A percentile compares a stretch with the other conserved stretches of the same genome.
phyloP scores from a whole-genome alignment of 352 stramenopile species.

The Pythium coloratum region DNA sequence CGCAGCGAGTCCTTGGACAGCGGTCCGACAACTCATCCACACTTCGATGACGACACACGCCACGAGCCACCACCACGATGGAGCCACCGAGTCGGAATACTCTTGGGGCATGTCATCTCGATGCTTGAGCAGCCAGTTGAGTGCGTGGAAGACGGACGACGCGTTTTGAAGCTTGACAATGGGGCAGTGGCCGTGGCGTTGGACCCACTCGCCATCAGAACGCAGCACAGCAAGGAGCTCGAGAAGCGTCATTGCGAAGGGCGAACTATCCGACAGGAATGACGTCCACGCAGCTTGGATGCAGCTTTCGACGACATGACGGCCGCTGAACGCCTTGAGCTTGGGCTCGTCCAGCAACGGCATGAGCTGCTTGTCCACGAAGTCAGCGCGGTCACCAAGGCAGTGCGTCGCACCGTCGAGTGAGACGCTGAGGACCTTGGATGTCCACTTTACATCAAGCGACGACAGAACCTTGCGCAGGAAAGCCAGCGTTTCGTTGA shows the following conservation, averaged over 20 bases:
- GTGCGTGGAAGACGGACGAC: conserved; percentile 5
- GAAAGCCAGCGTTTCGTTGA: conserved; percentile 12
- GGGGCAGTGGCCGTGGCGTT: neutral
- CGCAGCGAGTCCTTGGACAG: neutral
- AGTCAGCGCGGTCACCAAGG: conserved; percentile 8
- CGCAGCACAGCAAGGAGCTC: neutral
- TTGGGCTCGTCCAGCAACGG: neutral
- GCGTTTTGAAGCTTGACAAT: neutral
- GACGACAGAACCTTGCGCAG: conserved; percentile 12
- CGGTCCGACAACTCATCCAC: conserved; percentile 10
- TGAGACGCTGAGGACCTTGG: conserved; percentile 30
- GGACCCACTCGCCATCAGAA: neutral
- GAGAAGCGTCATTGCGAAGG: conserved; percentile 3
- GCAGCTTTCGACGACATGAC: neutral
- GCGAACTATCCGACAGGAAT: neutral
- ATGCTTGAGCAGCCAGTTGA: conserved; percentile 15
- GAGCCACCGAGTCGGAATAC: neutral
- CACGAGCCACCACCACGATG: conserved; percentile 24
- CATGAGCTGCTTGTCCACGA: neutral
- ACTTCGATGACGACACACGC: conserved; percentile 11
- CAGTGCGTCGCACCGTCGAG: conserved; percentile 11
- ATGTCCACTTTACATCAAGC: conserved; percentile 31
- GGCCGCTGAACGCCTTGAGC: neutral
- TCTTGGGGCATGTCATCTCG: conserved; percentile 1
- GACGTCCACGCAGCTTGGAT: neutral